These are phyloP conservation scores for Termitomyces sp. DNA, from an alignment of 1,284 basidiomycete species.

Conservation along the genomic window DNA sequence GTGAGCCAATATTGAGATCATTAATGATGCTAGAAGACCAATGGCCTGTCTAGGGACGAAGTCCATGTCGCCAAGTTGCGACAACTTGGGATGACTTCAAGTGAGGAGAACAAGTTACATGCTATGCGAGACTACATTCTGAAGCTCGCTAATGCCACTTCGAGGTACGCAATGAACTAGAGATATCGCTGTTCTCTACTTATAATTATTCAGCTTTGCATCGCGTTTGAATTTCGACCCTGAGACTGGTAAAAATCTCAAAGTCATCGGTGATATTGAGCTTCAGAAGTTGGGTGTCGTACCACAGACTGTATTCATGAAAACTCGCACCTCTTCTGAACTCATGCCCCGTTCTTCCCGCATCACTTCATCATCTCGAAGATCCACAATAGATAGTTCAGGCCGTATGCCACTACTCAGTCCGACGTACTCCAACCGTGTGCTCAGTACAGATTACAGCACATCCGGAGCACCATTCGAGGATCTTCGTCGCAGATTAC, in stretches of 20 bases:
- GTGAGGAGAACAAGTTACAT: constrained; percentile 78
- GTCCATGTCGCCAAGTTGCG: constrained; percentile 67
- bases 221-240: constrained; percentile 56
- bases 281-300: constrained; percentile 86
- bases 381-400: constrained; percentile 30
- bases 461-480: constrained; percentile 56
- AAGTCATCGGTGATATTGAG: constrained; percentile 63
- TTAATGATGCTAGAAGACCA: constrained; percentile 1
- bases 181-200: neutral
- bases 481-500: constrained; percentile 66
- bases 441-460: constrained; percentile 17
- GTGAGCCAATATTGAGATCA: constrained; percentile 35
- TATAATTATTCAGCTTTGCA: constrained; percentile 44
- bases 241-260: constrained; percentile 60
- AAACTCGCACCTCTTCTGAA: constrained; percentile 41
- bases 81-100: constrained; percentile 74
- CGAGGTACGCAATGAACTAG: constrained; percentile 29
- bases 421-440: constrained; percentile 32
- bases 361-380: constrained; percentile 27
- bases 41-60: constrained; percentile 56
- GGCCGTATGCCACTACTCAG: constrained; percentile 37
- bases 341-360: constrained; percentile 27
- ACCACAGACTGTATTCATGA: constrained; percentile 93
- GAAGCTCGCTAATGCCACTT: constrained; percentile 69
- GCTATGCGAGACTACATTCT: constrained; percentile 86